phyloP scores from a whole-genome alignment of 176 grass and related monocot genomes.

The Triticum urartu region DNA sequence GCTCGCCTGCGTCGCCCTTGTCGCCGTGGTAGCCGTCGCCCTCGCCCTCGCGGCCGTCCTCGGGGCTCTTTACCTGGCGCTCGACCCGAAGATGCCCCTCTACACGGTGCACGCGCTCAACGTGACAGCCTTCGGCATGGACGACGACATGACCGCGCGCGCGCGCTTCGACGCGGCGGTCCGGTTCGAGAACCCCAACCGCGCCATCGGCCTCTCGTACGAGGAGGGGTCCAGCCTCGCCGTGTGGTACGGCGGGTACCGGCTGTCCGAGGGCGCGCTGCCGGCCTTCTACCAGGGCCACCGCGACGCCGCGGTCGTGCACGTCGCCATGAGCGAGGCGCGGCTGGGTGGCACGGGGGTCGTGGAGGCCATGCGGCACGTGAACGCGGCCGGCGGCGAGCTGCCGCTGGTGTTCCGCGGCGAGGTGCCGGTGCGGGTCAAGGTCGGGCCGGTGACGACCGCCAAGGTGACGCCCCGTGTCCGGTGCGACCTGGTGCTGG shows the following conservation, averaged over 20 bases:
- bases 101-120: constrained; percentile 32
- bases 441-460: constrained; percentile 21
- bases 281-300: constrained; percentile 59
- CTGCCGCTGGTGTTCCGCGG: constrained; percentile 41
- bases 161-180: constrained; percentile 40
- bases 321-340: constrained; percentile 40
- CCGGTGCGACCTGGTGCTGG: constrained; percentile 36
- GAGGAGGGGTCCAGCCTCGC: constrained; percentile 32
- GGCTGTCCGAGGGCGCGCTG: constrained; percentile 29
- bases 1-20: not conserved
- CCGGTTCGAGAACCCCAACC: constrained; percentile 47
- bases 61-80: constrained; percentile 15
- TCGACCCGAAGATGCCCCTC: constrained; percentile 47
- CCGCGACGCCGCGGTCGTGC: constrained; percentile 25
- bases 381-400: constrained; percentile 11
- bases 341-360: constrained; percentile 29
- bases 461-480: constrained; percentile 37
- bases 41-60: not conserved
- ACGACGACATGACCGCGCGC: constrained; percentile 26
- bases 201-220: constrained; percentile 44
- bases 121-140: constrained; percentile 30
- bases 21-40: not conserved
- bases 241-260: constrained; percentile 27
- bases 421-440: constrained; percentile 41
- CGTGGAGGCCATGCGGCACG: constrained; percentile 21